A percentile compares a stretch with the other conserved stretches of the same genome.
Evolutionary conservation across 192 early-diverging fungal genomes (phyloP).

Genomic region (Phycomyces blakesleeanus): DNA sequence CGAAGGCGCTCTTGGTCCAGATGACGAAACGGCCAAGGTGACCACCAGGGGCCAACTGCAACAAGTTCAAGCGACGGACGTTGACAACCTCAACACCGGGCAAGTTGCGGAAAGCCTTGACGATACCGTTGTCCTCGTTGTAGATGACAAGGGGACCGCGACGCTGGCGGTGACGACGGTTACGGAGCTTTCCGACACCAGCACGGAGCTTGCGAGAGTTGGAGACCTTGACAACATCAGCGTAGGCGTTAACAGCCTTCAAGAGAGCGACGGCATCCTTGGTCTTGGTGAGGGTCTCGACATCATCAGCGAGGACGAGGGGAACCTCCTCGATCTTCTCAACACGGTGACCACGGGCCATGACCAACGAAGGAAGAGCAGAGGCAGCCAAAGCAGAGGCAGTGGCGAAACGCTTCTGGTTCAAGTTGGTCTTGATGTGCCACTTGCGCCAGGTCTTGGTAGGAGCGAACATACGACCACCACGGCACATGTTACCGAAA

Average conservation of each 20-base stretch:
- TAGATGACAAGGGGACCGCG: slow-evolving; percentile 98
- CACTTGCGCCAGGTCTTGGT: slow-evolving; percentile 99
- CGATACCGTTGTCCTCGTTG: slow-evolving; percentile 92
- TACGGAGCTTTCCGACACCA: slow-evolving; percentile 95
- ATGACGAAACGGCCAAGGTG: slow-evolving; percentile 99
- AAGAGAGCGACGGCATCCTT: slow-evolving; percentile 91
- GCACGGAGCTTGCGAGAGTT: slow-evolving; percentile 96
- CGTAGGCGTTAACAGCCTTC: slow-evolving; percentile 90
- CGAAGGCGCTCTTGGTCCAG: slow-evolving; percentile 95
- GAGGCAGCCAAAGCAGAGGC: slow-evolving; percentile 97
- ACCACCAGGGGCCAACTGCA: slow-evolving; percentile 98
- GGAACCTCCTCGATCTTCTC: slow-evolving; percentile 92
- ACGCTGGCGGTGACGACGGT: slow-evolving; percentile 96
- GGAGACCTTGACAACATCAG: slow-evolving; percentile 93
- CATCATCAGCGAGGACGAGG: slow-evolving; percentile 77
- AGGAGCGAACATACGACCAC: slow-evolving; percentile 99
- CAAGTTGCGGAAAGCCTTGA: slow-evolving; percentile 97
- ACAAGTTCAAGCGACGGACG: slow-evolving; percentile 91
- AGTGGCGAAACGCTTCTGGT: slow-evolving; percentile 98
- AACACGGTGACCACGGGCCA: slow-evolving; percentile 97
- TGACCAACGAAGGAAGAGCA: slow-evolving; percentile 87
- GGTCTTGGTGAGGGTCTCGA: slow-evolving; percentile 87
- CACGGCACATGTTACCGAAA: slow-evolving; percentile 99
- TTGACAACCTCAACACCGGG: slow-evolving; percentile 96
- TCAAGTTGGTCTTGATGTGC: slow-evolving; percentile 99